Percentiles rank a stretch among this genome's conserved stretches.
Conservation (phyloP, 2,329 filamentous ascomycete species). For the Venturia aucupariae region DNA sequence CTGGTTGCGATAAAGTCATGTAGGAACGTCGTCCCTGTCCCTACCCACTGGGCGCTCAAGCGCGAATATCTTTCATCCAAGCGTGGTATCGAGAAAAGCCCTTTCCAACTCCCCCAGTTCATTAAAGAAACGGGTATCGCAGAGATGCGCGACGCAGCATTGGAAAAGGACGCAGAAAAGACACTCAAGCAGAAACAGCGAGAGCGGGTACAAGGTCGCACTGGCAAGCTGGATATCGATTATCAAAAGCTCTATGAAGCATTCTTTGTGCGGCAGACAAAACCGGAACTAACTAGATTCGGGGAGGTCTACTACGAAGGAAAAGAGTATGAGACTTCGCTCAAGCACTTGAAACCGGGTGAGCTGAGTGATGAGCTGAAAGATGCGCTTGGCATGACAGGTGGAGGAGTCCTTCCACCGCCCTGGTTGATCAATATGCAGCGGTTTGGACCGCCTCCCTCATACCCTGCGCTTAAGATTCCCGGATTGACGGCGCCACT, state of each 20-base stretch:
- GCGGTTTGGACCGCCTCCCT: conserved; percentile 83
- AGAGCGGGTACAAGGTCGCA: conserved; percentile 87
- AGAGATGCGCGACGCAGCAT: conserved; percentile 92
- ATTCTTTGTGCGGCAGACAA: conserved; percentile 96
- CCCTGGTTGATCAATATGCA: conserved; percentile 98
- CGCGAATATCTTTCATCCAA: conserved; percentile 96
- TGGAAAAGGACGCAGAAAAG: conserved; percentile 92
- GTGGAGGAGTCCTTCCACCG: conserved; percentile 69
- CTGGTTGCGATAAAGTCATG: conserved; percentile 92
- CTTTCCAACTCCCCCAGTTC: conserved; percentile 88
- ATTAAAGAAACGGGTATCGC: conserved; percentile 96
- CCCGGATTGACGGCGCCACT: conserved; percentile 90
- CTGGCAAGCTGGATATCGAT: conserved; percentile 95
- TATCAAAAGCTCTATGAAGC: conserved; percentile 98
- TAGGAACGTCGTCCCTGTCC: conserved; percentile 91
- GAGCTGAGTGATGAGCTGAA: conserved; percentile 83
- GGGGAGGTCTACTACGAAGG: conserved; percentile 99
- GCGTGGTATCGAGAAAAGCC: conserved; percentile 88
- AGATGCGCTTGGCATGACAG: conserved; percentile 68
- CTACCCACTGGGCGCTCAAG: conserved; percentile 89
- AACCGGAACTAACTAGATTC: conserved; percentile 86
- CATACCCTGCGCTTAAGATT: conserved; percentile 91
- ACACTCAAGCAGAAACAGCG: conserved; percentile 91
- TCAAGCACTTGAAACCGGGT: conserved; percentile 50
- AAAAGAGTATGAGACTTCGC: conserved; percentile 59